Conservation (phyloP, 176 grass and related monocot species). For the Olyra latifolia region DNA sequence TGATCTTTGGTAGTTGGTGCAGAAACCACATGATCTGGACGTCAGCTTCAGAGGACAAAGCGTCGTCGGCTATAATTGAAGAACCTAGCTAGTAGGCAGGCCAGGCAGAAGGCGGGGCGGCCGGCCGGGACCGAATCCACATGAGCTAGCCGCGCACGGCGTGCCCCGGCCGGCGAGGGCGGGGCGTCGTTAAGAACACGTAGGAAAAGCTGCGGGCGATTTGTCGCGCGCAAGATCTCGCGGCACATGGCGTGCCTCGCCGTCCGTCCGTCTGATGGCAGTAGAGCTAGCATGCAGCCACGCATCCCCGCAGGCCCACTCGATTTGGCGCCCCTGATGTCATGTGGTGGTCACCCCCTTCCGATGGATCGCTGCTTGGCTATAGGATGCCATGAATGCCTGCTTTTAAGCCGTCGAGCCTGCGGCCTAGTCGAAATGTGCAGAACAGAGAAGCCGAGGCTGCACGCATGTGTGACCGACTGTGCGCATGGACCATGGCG, state of each 20-base stretch:
- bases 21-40: neutral
- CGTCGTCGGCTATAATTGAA: neutral
- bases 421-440: slow-evolving; percentile 24
- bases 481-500: neutral
- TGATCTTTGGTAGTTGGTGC: neutral
- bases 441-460: slow-evolving; percentile 12
- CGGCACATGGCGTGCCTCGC: slow-evolving; percentile 37
- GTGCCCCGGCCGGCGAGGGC: slow-evolving; percentile 5
- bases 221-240: slow-evolving; percentile 21
- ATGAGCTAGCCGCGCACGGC: slow-evolving; percentile 10
- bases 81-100: neutral
- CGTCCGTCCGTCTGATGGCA: neutral
- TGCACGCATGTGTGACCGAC: neutral
- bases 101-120: neutral
- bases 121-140: slow-evolving; percentile 22
- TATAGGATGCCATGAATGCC: neutral
- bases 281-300: neutral
- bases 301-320: slow-evolving; percentile 1
- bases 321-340: neutral
- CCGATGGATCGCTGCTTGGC: neutral
- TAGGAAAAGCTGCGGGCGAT: slow-evolving; percentile 23
- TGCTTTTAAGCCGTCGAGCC: neutral
- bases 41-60: neutral
- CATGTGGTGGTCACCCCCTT: neutral
- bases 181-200: neutral